Evolutionary conservation across 192 early-diverging fungal species (phyloP), one percentile per base, ranked within the genome.

Genomic region (Entomortierella lignicola): DNA sequence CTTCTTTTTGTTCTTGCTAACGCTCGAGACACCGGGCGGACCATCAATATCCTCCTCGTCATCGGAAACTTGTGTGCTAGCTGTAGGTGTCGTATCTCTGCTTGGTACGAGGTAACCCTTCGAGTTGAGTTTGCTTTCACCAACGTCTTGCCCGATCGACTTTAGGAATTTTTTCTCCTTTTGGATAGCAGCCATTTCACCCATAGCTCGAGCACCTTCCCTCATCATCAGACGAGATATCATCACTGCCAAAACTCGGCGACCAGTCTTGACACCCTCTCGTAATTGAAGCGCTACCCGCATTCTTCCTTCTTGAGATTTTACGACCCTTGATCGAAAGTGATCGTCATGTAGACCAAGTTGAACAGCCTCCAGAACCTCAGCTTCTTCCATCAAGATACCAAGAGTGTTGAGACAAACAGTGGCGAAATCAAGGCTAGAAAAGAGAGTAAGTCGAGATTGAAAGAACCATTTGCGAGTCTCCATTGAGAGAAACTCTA

Each of bases 341-440:
- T 79, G 75, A 23, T 79, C 75, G 27, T 80, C 77, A 43, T 83
- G 81, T 21, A 72, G 66, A 41, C 81, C 85, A 17, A 88, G 68
- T 17, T 82, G 82, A 12, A 91, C 84, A 1, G 89, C 88, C 51
- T 94, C 92, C 63, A 90, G 71, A 21, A 89, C 85, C 77, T 94
- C 91, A 4, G 89, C 92, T 81, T 94, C 92, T 31, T 89, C 87
- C 85, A 93, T 90, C 63, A 94, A 65, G 32, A 90, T 83, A 31
- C 88, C 90, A n/a, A 93, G 71, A 42, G 87, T 91, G 48, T 86
- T 87, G 2, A 88, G 71, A 11, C 82, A 85, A 34, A 92, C 83
- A 11, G 66, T 72, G 0, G 87, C 89, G 21, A 92, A 83, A 37
- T 89, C 88, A 0, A 83, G 68, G 18, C 84, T 83, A 1, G 88